Conservation (phyloP, 768 basidiomycete species). For the Wakefieldia striispora region DNA sequence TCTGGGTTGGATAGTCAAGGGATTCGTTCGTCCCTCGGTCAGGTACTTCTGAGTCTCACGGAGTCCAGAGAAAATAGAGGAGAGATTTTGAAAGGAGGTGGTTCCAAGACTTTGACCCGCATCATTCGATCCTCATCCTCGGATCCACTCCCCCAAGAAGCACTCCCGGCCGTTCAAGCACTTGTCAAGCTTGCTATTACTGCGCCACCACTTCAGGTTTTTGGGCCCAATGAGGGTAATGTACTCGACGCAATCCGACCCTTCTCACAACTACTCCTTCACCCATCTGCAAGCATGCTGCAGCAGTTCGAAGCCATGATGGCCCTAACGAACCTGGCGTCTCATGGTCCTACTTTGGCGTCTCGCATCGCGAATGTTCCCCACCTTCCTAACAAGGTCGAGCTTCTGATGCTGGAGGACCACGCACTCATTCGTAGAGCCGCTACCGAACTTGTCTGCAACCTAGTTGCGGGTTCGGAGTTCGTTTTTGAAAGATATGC, state of each 20-base stretch:
- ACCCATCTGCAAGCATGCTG: slow-evolving; percentile 64
- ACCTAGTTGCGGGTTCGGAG: slow-evolving; percentile 78
- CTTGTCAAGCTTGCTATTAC: slow-evolving; percentile 93
- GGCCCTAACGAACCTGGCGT: slow-evolving; percentile 95
- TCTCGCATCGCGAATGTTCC: slow-evolving; percentile 62
- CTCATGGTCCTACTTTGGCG: slow-evolving; percentile 64
- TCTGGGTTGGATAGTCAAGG: slow-evolving; percentile 61
- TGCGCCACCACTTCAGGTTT: slow-evolving; percentile 83
- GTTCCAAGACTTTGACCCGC: slow-evolving; percentile 60
- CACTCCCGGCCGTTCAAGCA: slow-evolving; percentile 73
- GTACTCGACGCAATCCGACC: slow-evolving; percentile 84
- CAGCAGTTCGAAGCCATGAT: slow-evolving; percentile 92
- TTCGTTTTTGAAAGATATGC: slow-evolving; percentile 73
- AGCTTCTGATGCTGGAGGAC: slow-evolving; percentile 77
- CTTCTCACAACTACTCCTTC: slow-evolving; percentile 68
- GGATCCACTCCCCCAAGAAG: slow-evolving; percentile 22
- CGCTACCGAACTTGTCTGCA: slow-evolving; percentile 88
- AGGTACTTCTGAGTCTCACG: slow-evolving; percentile 64
- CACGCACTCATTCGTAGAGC: slow-evolving; percentile 82
- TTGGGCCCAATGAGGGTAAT: slow-evolving; percentile 78
- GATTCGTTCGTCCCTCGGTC: slow-evolving; percentile 57
- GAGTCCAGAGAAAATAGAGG: slow-evolving; percentile 80
- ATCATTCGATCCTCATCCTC: slow-evolving; percentile 51
- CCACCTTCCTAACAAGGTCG: slow-evolving; percentile 61
- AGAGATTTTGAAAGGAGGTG: slow-evolving; percentile 73